Evolutionary conservation across 2,329 filamentous ascomycete genomes (phyloP), one percentile per base, ranked within the genome.

Genomic region (Cordyceps cateniannulata): DNA sequence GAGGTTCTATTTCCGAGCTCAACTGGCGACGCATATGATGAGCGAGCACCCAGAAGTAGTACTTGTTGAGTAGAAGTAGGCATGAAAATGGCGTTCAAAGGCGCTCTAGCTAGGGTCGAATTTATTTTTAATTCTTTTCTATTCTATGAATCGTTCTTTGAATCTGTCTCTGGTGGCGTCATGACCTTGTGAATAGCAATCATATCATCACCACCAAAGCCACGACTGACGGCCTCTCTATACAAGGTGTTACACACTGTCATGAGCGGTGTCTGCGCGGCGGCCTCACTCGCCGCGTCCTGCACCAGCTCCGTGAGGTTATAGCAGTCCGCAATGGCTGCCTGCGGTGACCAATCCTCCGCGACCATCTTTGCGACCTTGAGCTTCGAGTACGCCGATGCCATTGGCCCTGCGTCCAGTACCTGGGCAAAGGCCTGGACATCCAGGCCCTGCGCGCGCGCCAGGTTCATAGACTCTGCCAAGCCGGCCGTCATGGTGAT

Each of bases 401-500:
- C 69, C 67, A 71, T 65, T 0, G 68, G 71, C 0, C 70, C 67
- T 1, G 69, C 69, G 42, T 70, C 65, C 8, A 74, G 63, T 14
- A 71, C 70, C 20, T 67, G 49, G 0, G 64, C 67, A 22, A 74
- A 67, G 0, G 70, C 67, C 12, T 66, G 63, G 16, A 70, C 61
- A 32, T 74, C 63, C 1, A 74, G 65, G 2, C 70, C 70, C 52
- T 72, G 71, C 2, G 68, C 69, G 14, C 58, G 54, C 0, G 72
- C 71, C 1, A 74, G 65, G 58, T 68, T 69, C 65, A 72, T 69
- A 2, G 72, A 67, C 60, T 73, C 71, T 1, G 70, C 70, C 0
- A 74, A 66, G 0, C 71, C 71, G 1, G 65, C 71, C 5, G 69
- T 71, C 60, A 71, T 61, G 18, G 69, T 64, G 59, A 70, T 67